Base-by-base conservation (phyloP, 768 basidiomycete genomes). In the Agaricus sinodeliciosus region DNA sequence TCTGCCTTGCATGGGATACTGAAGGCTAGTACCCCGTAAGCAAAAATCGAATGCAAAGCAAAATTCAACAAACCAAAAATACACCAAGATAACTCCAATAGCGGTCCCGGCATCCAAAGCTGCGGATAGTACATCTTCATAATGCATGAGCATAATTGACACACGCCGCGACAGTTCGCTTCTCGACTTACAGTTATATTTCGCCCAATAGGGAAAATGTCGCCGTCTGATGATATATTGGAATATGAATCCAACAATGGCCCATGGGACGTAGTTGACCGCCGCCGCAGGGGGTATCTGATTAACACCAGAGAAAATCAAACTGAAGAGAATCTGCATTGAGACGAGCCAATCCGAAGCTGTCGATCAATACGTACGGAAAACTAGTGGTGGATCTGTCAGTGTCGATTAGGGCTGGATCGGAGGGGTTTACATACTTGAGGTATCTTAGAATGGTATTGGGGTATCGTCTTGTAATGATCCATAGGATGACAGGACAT, bases 241-340 rank as follows among this genome's bases (percentile, higher is more conserved):
- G 69, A 93, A 92, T 25, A 90, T 67, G 63, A 90, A 91, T 15
- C 84, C 82, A 26, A 84, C 72, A 48, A 82, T 69, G 63, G 84
- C 79, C 85, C 86, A 92, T 2, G 85, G 83, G 2, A 91, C 75
- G 62, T 85, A 94, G 65, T 95, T 94, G 59, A 92, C 75, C 3
- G 90, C 86, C 0, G 83, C 88, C 11, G 90, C 90, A 8, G 90
- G 90, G 0, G 92, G 92, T 43, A 94, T 88, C 49, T 70, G 68
- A 18, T 71, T 68, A 3, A 84, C 77, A 2, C 87, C 90, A 25
- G 78, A 77, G 61, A 90, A 85, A 60, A 90, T 76, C 46, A 89
- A 80, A 49, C 78, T 80, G 42, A 16, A 45, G 16, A 31, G 2
- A n/a, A 35, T 28, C 31, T 25, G 46, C 40, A 22, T 22, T 18